Evolutionary conservation across 1,284 basidiomycete genomes (phyloP), one percentile per base, ranked within the genome.

Genomic region (Puccinia coronata): DNA sequence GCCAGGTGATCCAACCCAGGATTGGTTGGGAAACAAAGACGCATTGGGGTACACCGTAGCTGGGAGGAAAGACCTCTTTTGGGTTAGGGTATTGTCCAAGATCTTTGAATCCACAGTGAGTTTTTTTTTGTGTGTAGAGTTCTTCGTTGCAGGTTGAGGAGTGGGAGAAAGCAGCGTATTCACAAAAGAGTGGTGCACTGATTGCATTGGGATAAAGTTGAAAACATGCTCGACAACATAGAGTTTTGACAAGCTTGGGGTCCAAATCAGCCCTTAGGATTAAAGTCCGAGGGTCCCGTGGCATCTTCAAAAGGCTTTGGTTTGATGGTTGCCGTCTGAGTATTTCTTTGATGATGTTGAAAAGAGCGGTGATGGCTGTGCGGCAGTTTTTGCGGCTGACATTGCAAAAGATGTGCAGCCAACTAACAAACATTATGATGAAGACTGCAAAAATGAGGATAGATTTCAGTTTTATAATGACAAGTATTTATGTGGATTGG

Each of bases 371-470:
- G 8, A 55, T 65, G 36, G 12, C 6, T 12, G 28, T 55, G 12
- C 28, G 59, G 28, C 41, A 63, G 18, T 77, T 77, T 63, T 57
- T 61, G 6, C 25, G 74, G 41, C 59, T 65, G 6, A 77, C 59
- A 43, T 65, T 41, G 61, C 72, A 75, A 36, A 75, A 75, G 1
- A 75, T 49, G 43, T 75, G 72, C 25, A 75, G 72, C 72, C 72
- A 75, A 28, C 34, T 23, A 6, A 61, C 16, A 36, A 75, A 75
- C 43, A 75, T 25, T 28, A 41, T 41, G n/a, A 75, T n/a, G 25
- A 36, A 75, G 14, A 72, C 70, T 72, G n/a, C 18, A 31, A 53
- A 4, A 47, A 6, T 8, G 43, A 47, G 6, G 6, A 47, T 47
- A 6, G 16, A 47, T 47, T 47, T 47, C 43, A n/a, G n/a, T n/a